A percentile compares a stretch with the other conserved stretches of the same genome.
phyloP scores from a whole-genome alignment of 2,329 filamentous ascomycete species.

The Chrysosporium keratinophilum region DNA sequence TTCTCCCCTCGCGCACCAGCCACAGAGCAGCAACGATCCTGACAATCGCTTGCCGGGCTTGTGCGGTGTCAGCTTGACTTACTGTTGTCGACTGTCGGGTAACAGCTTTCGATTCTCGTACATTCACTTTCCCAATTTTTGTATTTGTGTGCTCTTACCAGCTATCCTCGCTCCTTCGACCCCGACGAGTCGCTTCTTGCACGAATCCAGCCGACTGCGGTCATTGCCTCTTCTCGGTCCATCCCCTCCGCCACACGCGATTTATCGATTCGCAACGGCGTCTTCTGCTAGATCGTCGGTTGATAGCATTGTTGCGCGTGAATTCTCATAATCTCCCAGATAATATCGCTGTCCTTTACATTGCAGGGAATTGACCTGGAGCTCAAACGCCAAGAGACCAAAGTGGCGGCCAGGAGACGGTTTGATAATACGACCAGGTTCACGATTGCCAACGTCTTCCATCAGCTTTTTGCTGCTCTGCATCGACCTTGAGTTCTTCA shows the following conservation, averaged over 20 bases:
- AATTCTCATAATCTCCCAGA: no score
- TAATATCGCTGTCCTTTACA: no score
- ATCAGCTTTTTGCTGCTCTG: neutral
- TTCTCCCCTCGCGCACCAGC: slow-evolving; percentile 10
- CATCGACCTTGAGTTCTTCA: neutral
- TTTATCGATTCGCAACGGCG: no score
- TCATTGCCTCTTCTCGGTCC: no score
- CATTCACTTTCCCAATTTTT: neutral
- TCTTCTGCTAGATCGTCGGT: no score
- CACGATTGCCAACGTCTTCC: neutral
- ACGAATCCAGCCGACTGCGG: neutral
- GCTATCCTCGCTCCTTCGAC: neutral
- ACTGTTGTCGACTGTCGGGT: slow-evolving; percentile 6
- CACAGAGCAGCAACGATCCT: neutral
- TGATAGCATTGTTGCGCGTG: no score
- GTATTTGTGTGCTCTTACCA: neutral
- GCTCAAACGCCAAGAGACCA: slow-evolving; percentile 8
- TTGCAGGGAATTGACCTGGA: neutral
- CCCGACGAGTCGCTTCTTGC: neutral
- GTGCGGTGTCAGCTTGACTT: slow-evolving; percentile 19
- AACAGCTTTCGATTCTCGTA: slow-evolving; percentile 3
- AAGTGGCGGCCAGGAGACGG: slow-evolving; percentile 1
- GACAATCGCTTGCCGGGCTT: slow-evolving; percentile 22
- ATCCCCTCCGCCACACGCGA: no score
- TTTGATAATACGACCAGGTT: neutral